These are phyloP conservation scores for Trametes hirsuta DNA, from an alignment of 1,284 basidiomycete species.

Conservation along the genomic window DNA sequence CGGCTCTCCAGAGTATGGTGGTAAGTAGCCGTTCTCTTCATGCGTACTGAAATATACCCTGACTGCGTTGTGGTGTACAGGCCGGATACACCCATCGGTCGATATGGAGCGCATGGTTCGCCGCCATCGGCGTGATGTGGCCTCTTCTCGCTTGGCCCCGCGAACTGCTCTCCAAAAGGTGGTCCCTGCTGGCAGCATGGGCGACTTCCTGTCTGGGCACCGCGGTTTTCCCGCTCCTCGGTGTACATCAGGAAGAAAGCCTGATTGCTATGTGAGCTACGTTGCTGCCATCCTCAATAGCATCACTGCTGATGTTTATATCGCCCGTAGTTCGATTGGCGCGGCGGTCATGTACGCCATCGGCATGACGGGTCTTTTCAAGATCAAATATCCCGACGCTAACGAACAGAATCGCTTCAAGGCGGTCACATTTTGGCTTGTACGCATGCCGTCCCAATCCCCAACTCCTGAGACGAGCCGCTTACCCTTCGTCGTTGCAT, in stretches of 20 bases:
- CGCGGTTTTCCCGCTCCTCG: constrained; percentile 71
- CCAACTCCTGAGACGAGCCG: background rate
- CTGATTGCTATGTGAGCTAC: constrained; percentile 57
- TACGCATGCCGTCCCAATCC: background rate
- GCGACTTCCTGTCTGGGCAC: constrained; percentile 53
- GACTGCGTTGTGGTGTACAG: constrained; percentile 39
- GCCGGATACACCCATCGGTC: constrained; percentile 69
- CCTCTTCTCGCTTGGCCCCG: constrained; percentile 55
- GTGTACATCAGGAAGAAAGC: constrained; percentile 78
- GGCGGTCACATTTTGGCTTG: constrained; percentile 3
- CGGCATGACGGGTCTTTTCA: constrained; percentile 3
- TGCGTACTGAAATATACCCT: background rate
- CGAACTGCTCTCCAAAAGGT: constrained; percentile 34
- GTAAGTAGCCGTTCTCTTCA: constrained; percentile 44
- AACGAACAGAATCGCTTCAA: constrained; percentile 9
- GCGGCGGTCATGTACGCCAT: constrained; percentile 12
- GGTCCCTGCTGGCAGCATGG: constrained; percentile 50
- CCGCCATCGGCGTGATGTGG: constrained; percentile 71
- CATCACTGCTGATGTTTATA: background rate
- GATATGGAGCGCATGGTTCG: constrained; percentile 75
- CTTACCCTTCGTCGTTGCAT: background rate
- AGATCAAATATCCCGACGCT: background rate
- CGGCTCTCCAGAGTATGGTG: constrained; percentile 71
- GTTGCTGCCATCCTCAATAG: background rate
- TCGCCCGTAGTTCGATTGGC: constrained; percentile 2